Evolutionary conservation across 768 basidiomycete species (phyloP).

Genomic region (Hygrophoropsis aurantiaca): DNA sequence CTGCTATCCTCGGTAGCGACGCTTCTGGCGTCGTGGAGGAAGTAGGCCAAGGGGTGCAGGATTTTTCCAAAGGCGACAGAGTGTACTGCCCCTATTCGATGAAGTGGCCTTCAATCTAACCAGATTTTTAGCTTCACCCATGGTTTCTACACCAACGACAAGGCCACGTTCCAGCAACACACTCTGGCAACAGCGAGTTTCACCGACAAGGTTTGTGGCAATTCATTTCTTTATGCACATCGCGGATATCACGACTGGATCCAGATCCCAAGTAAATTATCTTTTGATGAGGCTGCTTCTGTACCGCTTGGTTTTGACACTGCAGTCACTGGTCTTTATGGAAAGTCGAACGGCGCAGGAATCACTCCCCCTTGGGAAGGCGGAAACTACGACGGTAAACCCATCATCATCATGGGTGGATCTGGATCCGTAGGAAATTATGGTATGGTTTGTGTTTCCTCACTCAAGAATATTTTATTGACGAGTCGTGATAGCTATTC

Average conservation of each 20-base stretch:
- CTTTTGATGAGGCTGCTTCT: conserved; percentile 45
- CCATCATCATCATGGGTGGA: conserved; percentile 51
- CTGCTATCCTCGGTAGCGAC: conserved; percentile 35
- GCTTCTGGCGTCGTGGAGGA: conserved; percentile 38
- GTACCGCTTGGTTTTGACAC: conserved; percentile 49
- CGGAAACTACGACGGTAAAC: conserved; percentile 36
- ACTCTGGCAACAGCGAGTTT: conserved; percentile 29
- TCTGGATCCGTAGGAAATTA: conserved; percentile 48
- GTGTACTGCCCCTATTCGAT: conserved; percentile 25
- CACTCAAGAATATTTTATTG: conserved; percentile 3
- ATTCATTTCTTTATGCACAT: conserved; percentile 1
- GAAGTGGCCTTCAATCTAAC: neutral
- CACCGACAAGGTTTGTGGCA: conserved; percentile 33
- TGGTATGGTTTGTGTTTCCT: conserved; percentile 25
- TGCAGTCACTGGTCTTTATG: conserved; percentile 48
- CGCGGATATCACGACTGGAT: conserved; percentile 5
- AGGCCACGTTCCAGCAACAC: conserved; percentile 41
- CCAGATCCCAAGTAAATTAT: conserved; percentile 44
- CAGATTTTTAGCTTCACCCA: conserved; percentile 28
- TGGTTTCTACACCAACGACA: conserved; percentile 27
- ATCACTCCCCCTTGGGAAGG: conserved; percentile 36
- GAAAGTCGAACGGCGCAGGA: conserved; percentile 34
- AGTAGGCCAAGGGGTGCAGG: conserved; percentile 35
- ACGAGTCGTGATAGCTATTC: conserved; percentile 26
- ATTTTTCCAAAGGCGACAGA: conserved; percentile 38